Base-by-base conservation (phyloP, 169 alveolate species). In the Cryptosporidium felis region DNA sequence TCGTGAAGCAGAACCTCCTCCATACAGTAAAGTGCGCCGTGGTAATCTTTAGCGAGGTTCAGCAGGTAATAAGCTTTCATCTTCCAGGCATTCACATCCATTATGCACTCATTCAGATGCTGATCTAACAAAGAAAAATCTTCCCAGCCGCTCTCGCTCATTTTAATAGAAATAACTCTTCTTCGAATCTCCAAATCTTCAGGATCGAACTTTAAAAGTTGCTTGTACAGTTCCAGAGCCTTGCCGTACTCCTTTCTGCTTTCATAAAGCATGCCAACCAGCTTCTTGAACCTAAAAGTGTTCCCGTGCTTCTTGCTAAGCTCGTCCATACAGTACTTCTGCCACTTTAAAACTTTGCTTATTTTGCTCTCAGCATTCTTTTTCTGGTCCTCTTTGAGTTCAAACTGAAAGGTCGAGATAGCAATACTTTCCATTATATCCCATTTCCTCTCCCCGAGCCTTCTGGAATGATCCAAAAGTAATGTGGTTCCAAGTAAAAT, bases 1-100 rank as follows among this genome's bases (percentile, higher is more conserved):
- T 74, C 85, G 42, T 74, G 85, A 49, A 74, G 46, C 34, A 74
- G 32, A 49, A 74, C 38, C 32, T 74, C 85, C 28, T 74, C 74
- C 67, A 74, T 53, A 21, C 85, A 74, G 38, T 21, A 74, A n/a
- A 74, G 56, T 40, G 66, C 66, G 40, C 38, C 12, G n/a, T 40
- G n/a, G 5, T 53, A 74, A 10, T 74, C 85, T 0, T 40, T 12
- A 1, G 44, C 38, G 18, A 36, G 2, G 2, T 18, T 36, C 4
- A 74, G 61, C 32, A 56, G 46, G 56, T 53, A 21, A 74, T 53
- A 74, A 18, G 85, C 66, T 21, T 49, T 56, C 26, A 53, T 36
- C 41, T 51, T 74, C 85, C 85, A 74, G 14, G 74, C 66, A 5
- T 49, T 61, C 9, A 56, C 36, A 74, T 74, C 85, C 51, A 56